Conservation (phyloP, 805 yeast species). For the Suhomyces xylopsoci region DNA sequence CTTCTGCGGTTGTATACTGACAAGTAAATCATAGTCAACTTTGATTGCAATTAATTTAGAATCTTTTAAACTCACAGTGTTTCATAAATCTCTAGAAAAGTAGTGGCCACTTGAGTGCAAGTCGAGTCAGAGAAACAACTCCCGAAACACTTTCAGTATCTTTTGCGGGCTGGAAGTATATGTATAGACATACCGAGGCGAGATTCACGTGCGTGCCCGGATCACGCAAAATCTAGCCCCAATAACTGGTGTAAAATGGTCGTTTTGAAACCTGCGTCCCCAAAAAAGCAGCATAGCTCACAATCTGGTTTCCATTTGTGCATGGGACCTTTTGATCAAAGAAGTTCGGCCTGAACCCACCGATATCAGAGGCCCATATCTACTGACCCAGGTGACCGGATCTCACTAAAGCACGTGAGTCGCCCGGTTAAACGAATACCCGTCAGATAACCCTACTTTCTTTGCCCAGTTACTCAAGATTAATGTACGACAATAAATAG, state of each 20-base stretch:
- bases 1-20: too few species aligned
- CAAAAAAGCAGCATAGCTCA: too few species aligned
- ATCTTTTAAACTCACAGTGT: too few species aligned
- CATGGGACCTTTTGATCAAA: neutral
- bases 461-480: too few species aligned
- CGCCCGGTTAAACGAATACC: neutral
- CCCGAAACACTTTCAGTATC: too few species aligned
- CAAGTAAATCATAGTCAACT: too few species aligned
- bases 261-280: neutral
- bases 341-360: neutral
- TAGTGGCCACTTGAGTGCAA: neutral
- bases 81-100: too few species aligned
- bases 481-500: too few species aligned
- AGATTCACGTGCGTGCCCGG: neutral
- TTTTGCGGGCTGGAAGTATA: neutral
- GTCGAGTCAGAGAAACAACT: neutral
- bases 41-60: too few species aligned
- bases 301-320: too few species aligned
- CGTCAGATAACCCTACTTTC: too few species aligned
- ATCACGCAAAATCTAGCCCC: neutral
- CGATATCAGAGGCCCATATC: neutral
- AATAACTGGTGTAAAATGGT: neutral
- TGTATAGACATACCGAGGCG: neutral
- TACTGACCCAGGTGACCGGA: neutral
- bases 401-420: neutral